These are phyloP conservation scores for Prunus dulcis DNA, from an alignment of 306 rosid genomes.

Conservation along the genomic window DNA sequence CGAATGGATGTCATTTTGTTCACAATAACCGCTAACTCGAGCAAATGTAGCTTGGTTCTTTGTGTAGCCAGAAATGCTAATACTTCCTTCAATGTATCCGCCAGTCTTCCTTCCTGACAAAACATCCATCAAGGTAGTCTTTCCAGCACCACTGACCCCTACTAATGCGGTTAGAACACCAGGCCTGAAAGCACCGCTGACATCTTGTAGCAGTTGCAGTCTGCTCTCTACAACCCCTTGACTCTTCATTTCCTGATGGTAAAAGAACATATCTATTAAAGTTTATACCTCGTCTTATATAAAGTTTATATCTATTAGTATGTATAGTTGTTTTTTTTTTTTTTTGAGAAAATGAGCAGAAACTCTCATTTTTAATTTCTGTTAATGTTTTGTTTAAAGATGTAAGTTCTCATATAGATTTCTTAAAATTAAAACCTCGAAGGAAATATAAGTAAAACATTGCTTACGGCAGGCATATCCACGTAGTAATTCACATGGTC, in stretches of 20 bases:
- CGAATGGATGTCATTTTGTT: conserved; percentile 50
- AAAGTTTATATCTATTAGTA: no score
- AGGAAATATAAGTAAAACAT: background rate
- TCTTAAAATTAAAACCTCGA: background rate
- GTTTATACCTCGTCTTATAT: no score
- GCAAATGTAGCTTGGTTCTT: conserved; percentile 50
- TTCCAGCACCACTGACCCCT: conserved; percentile 54
- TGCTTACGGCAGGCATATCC: conserved; percentile 30
- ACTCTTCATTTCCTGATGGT: conserved; percentile 48
- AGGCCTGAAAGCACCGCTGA: conserved; percentile 42
- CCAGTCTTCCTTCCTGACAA: conserved; percentile 50
- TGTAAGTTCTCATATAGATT: background rate
- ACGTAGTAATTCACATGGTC: conserved; percentile 23
- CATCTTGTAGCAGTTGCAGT: conserved; percentile 31
- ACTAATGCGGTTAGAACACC: conserved; percentile 48
- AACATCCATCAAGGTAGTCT: conserved; percentile 51
- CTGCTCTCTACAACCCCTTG: conserved; percentile 37
- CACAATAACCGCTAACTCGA: conserved; percentile 45
- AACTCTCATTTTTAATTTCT: background rate
- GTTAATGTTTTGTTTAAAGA: background rate
- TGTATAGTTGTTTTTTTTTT: no score
- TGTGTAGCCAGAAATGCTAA: conserved; percentile 43
- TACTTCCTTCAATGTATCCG: conserved; percentile 43
- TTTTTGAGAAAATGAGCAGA: background rate
- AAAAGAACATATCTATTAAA: background rate